Evolutionary conservation across 1,284 basidiomycete genomes (phyloP), one percentile per base, ranked within the genome.

Genomic region (Ceratobasidium sp.): DNA sequence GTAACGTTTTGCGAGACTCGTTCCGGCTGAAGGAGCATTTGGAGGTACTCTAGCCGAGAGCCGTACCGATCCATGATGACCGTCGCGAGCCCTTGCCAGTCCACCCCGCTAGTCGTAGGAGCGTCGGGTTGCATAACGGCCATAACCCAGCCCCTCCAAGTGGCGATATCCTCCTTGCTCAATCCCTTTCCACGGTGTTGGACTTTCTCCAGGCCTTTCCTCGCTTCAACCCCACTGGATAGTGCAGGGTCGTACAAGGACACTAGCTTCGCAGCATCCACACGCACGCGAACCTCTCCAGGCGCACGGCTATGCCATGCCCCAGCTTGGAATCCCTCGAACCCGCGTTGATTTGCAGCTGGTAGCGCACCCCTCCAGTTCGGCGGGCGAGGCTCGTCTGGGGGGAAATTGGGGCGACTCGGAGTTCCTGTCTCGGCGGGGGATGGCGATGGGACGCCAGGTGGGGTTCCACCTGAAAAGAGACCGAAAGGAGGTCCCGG

Each of bases 171-270:
- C 9, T 71, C 66, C 2, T 33, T 17, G 6, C 53, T 57, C 27
- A 71, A 45, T 15, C 66, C 53, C 17, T 59, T 71, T 8, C 41
- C 66, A 80, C 84, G 82, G 66, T 86, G 83, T 19, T 81, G 78
- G 76, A 82, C 81, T 41, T 84, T 79, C 15, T 81, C 79, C 51
- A 81, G 76, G 0, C 80, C 80, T 1, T 75, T 54, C 4, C 84
- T 80, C 6, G 78, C 75, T 0, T 76, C 71, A 36, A 83, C 77
- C 3, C 87, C 82, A 66, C 83, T 85, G 0, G 82, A 81, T 0
- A 84, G 79, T 0, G 77, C 64, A 0, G 80, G 79, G 75, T 88
- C 85, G 76, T 86, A 87, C 76, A 87, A 85, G 0, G 85, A 84
- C 48, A 87, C 78, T 3, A 86, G 74, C 19, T 83, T 78, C 7